These are phyloP conservation scores for Rosa chinensis DNA, from an alignment of 306 rosid genomes.

Conservation along the genomic window DNA sequence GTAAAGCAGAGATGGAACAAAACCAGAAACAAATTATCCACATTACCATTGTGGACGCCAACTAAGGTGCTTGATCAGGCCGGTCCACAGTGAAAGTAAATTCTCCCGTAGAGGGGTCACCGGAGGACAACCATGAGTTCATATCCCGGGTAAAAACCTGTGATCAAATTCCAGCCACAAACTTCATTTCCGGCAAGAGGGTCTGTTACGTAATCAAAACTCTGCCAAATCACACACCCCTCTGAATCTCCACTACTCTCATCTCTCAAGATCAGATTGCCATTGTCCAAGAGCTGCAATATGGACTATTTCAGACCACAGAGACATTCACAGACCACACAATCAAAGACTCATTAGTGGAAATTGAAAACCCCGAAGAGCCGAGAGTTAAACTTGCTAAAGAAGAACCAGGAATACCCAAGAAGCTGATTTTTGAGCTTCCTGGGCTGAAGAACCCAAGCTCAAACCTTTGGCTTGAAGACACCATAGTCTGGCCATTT, in stretches of 20 bases:
- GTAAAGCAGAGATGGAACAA: no score
- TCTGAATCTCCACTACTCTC: background rate
- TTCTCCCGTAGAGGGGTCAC: constrained; percentile 15
- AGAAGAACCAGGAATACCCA: constrained; percentile 13
- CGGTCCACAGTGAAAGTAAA: constrained; percentile 21
- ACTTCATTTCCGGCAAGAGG: constrained; percentile 28
- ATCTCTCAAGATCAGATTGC: constrained; percentile 20
- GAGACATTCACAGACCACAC: constrained; percentile 16
- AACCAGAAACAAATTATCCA: no score
- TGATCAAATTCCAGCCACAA: constrained; percentile 27
- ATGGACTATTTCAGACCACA: background rate
- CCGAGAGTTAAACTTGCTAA: background rate
- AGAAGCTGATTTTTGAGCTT: constrained; percentile 17
- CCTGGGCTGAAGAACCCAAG: constrained; percentile 25
- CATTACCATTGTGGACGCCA: background rate
- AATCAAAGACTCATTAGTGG: no score
- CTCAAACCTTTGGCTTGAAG: constrained; percentile 24
- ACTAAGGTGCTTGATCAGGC: constrained; percentile 19
- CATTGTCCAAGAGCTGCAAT: constrained; percentile 17
- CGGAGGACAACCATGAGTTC: constrained; percentile 12
- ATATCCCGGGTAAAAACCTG: background rate
- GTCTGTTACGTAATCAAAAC: constrained; percentile 22
- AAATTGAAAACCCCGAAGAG: constrained; percentile 16
- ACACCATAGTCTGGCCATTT: constrained; percentile 32
- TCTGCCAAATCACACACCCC: constrained; percentile 22